Conservation (phyloP, 768 basidiomycete species). For the Pleurotus tuber-regium region DNA sequence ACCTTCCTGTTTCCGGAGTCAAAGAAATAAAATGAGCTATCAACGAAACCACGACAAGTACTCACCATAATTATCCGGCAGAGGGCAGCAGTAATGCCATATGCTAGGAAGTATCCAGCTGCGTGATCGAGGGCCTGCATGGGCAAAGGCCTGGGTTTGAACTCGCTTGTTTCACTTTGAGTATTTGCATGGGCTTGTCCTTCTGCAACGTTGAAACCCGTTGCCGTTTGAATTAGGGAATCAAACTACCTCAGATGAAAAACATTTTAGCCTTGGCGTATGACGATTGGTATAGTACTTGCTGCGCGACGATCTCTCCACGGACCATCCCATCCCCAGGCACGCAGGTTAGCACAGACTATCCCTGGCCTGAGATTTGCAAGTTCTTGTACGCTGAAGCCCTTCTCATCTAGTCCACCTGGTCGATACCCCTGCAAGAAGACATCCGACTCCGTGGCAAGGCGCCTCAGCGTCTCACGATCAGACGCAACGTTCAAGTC, state of each 20-base stretch:
- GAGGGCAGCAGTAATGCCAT: constrained; percentile 56
- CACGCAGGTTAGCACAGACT: constrained; percentile 51
- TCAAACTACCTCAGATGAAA: constrained; percentile 45
- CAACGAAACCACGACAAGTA: constrained; percentile 6
- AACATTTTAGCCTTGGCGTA: too few species aligned
- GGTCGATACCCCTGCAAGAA: constrained; percentile 65
- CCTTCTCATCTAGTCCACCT: constrained; percentile 42
- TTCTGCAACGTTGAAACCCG: constrained; percentile 60
- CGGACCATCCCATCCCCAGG: constrained; percentile 58
- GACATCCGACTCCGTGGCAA: constrained; percentile 47
- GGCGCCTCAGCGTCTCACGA: constrained; percentile 26
- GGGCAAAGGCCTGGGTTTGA: constrained; percentile 38
- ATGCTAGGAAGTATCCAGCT: constrained; percentile 56
- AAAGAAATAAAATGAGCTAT: not conserved
- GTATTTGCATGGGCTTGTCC: constrained; percentile 36
- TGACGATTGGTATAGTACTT: too few species aligned
- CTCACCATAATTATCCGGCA: constrained; percentile 48
- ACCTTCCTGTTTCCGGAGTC: constrained; percentile 47
- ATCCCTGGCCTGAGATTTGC: constrained; percentile 40
- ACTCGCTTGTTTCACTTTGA: constrained; percentile 1
- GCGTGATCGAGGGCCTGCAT: constrained; percentile 62
- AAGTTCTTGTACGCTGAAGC: constrained; percentile 44
- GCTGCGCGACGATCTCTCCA: constrained; percentile 55
- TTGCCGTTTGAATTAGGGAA: constrained; percentile 61
- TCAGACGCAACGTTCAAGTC: constrained; percentile 39